Evolutionary conservation across 441 rosid genomes (phyloP).

Genomic region (Pelargonium fulgidum): DNA sequence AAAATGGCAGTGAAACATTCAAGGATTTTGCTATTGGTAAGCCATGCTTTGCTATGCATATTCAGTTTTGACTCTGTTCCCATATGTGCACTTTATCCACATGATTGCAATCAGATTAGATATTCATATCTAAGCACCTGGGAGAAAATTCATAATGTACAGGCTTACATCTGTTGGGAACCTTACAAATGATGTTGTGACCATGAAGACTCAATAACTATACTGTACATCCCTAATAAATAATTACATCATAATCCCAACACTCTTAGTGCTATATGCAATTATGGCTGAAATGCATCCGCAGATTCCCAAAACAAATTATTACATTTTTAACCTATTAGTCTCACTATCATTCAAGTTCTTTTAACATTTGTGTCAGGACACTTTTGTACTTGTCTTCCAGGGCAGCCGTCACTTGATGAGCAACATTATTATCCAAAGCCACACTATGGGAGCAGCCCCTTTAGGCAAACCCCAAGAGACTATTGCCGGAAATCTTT

Average conservation of each 20-base stretch:
- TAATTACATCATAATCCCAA: not conserved
- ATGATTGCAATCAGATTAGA: not conserved
- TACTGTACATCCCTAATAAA: not conserved
- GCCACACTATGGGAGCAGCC: conserved; percentile 35
- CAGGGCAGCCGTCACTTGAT: conserved; percentile 51
- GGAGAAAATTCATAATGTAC: conserved; percentile 4
- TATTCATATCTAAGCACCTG: not conserved
- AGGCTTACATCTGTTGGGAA: conserved; percentile 7
- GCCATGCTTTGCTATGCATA: conserved; percentile 14
- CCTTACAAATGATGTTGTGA: not conserved
- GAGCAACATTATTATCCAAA: conserved; percentile 49
- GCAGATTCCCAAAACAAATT: not conserved
- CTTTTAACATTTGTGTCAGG: conserved; percentile 33
- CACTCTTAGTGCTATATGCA: conserved; percentile 4
- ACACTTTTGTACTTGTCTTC: conserved; percentile 47
- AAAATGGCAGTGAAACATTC: conserved; percentile 45
- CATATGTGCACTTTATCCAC: not conserved
- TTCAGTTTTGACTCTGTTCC: conserved; percentile 7
- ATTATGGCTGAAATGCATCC: conserved; percentile 5
- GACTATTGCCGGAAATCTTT: conserved; percentile 48
- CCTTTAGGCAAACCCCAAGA: conserved; percentile 34
- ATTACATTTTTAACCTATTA: conserved; percentile 2
- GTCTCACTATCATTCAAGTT: conserved; percentile 16
- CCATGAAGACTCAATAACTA: conserved; percentile 10
- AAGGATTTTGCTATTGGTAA: conserved; percentile 62